Evolutionary conservation across 495 filamentous ascomycete genomes (phyloP).

Genomic region (Cairneyella variabilis): DNA sequence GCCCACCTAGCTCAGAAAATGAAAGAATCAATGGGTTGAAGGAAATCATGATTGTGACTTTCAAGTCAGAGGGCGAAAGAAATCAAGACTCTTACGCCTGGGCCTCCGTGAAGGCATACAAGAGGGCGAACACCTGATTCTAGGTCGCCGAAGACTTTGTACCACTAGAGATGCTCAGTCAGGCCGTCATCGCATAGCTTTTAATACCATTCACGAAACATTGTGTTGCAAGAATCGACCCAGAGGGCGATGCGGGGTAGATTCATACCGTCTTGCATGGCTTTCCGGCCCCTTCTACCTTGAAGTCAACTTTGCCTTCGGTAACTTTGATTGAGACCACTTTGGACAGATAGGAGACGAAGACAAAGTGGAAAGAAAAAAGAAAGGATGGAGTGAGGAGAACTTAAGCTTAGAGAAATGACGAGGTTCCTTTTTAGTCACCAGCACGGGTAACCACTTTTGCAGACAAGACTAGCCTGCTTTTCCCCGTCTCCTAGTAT

Average conservation of each 20-base stretch:
- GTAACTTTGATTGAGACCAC: neutral
- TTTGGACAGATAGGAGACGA: neutral
- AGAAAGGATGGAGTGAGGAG: too few relatives aligned
- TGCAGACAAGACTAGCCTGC: too few relatives aligned
- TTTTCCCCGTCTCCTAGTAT: too few relatives aligned
- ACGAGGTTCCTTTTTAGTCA: too few relatives aligned
- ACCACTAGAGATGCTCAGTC: slow-evolving; percentile 27
- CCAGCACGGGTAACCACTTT: too few relatives aligned
- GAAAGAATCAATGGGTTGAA: neutral
- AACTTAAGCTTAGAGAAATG: too few relatives aligned
- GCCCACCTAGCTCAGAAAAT: neutral
- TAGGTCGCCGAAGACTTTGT: slow-evolving; percentile 37
- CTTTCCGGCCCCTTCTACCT: slow-evolving; percentile 31
- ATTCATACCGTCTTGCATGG: slow-evolving; percentile 34
- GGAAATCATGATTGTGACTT: neutral
- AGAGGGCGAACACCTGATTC: slow-evolving; percentile 28
- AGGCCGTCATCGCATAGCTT: neutral
- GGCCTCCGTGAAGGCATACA: slow-evolving; percentile 39
- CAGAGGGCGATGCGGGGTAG: neutral
- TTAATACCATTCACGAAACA: neutral
- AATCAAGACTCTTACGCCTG: slow-evolving; percentile 25
- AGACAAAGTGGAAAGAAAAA: too few relatives aligned
- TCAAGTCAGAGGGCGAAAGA: neutral
- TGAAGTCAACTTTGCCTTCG: slow-evolving; percentile 27
- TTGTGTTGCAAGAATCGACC: neutral